Evolutionary conservation across 2,329 filamentous ascomycete species (phyloP), one percentile per base, ranked within the genome.

Genomic region (Mycogone perniciosa): DNA sequence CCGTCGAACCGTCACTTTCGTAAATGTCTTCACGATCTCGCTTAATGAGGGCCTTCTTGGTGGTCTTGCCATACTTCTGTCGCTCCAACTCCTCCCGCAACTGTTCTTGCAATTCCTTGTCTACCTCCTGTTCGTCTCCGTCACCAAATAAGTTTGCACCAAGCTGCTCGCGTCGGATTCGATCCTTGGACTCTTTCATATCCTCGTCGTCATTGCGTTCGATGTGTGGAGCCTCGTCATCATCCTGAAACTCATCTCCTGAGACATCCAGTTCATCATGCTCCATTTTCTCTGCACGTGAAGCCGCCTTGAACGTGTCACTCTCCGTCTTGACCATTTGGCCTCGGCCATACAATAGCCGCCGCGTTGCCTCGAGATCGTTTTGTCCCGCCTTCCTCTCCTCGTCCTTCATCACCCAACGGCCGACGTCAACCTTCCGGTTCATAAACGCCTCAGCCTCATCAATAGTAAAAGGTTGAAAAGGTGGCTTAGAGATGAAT

Each of bases 1-100:
- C 66, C 44, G 76, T 70, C 6, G 73, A 75, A 13, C 76, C 65
- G 42, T 89, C 88, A 57, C 83, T 86, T 60, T 88, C 88, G 63
- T 96, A 96, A 55, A 93, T 87, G 57, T 83, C 85, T 59, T 95
- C 88, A 67, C 89, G 87, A 68, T 96, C 93, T 47, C 88, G 81
- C 70, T 88, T 92, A 59, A 86, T 84, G 8, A 97, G 76, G 8
- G 86, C 84, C 69, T 95, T 95, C 52, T 87, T 84, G 5, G 90
- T 79, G 42, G 80, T 76, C 67, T 92, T 95, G 54, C 89, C 87
- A 51, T 86, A 77, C 56, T 82, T 80, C 65, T 84, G 87, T 55
- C 82, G 75, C 54, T 82, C 76, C 52, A 88, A 78, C 57, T 85
- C 84, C 58, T 88, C 85, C 62, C 83, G 80, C 59, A 80, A 72